phyloP scores from a whole-genome alignment of 2,329 filamentous ascomycete species.

The Claviceps arundinis region DNA sequence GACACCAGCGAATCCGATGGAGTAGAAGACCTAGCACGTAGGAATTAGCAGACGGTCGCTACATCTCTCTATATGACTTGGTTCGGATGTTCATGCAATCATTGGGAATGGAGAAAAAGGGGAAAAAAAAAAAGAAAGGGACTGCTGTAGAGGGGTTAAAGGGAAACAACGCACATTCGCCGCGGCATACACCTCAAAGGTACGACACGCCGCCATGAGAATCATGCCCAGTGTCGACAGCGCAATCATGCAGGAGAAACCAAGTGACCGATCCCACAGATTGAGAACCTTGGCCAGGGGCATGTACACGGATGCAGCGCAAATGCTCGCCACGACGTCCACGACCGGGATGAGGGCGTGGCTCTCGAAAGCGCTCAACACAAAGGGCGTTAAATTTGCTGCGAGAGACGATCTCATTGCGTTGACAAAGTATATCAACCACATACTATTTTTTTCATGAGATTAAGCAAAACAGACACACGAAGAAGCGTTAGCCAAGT shows the following conservation, averaged over 20 bases:
- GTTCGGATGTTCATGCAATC: background rate
- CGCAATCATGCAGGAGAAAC: slow-evolving; percentile 39
- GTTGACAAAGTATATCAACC: slow-evolving; percentile 5
- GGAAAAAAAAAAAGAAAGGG: background rate
- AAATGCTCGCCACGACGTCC: slow-evolving; percentile 37
- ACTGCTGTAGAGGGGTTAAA: no score
- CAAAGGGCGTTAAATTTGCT: background rate
- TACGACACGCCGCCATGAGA: slow-evolving; percentile 45
- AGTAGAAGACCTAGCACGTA: slow-evolving; percentile 42
- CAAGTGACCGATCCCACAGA: slow-evolving; percentile 49
- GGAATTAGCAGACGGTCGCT: background rate
- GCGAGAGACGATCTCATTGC: slow-evolving; percentile 3
- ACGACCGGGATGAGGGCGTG: slow-evolving; percentile 43
- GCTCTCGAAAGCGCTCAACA: slow-evolving; percentile 29
- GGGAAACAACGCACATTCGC: slow-evolving; percentile 24
- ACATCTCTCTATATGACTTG: no score
- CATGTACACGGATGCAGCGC: slow-evolving; percentile 46
- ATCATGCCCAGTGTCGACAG: slow-evolving; percentile 37
- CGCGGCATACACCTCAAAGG: slow-evolving; percentile 31
- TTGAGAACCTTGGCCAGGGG: slow-evolving; percentile 50
- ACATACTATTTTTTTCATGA: background rate
- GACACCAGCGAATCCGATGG: slow-evolving; percentile 44
- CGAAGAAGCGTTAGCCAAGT: no score
- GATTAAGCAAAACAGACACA: background rate
- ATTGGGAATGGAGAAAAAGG: background rate